phyloP scores from a whole-genome alignment of 75 land plant species.

The Pinus taeda region DNA sequence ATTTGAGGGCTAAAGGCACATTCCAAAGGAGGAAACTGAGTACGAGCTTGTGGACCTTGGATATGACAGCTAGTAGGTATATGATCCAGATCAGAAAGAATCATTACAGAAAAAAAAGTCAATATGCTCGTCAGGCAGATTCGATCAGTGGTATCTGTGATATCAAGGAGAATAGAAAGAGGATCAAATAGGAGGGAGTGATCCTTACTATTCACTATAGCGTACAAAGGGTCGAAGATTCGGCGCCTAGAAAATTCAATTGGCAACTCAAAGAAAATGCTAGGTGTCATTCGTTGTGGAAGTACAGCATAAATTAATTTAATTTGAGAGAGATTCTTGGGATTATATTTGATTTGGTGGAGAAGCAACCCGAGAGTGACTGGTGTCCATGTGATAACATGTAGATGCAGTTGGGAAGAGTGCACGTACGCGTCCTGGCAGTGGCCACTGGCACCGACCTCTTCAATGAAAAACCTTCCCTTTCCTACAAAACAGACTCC shows the following conservation, averaged over 20 bases:
- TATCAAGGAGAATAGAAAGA: neutral
- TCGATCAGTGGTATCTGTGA: neutral
- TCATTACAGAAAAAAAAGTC: conserved; percentile 2
- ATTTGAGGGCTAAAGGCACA: too few relatives aligned
- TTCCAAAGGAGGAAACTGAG: neutral
- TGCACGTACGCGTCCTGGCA: neutral
- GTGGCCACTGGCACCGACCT: neutral
- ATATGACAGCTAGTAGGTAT: neutral
- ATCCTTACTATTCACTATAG: conserved; percentile 5
- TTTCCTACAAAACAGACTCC: too few relatives aligned
- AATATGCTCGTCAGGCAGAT: neutral
- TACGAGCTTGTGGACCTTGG: neutral
- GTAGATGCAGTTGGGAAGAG: neutral
- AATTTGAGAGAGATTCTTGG: conserved; percentile 4
- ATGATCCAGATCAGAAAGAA: neutral
- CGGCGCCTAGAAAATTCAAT: neutral
- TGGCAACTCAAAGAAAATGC: neutral
- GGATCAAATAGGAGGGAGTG: neutral
- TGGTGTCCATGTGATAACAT: neutral
- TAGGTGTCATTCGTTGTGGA: neutral
- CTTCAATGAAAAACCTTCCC: neutral
- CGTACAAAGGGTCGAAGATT: conserved; percentile 2
- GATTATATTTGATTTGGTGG: neutral
- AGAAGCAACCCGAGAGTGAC: neutral
- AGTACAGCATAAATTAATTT: neutral